Percentiles rank a stretch among this genome's conserved stretches.
phyloP scores from a whole-genome alignment of 75 land plant species.

The Azolla pinnata region DNA sequence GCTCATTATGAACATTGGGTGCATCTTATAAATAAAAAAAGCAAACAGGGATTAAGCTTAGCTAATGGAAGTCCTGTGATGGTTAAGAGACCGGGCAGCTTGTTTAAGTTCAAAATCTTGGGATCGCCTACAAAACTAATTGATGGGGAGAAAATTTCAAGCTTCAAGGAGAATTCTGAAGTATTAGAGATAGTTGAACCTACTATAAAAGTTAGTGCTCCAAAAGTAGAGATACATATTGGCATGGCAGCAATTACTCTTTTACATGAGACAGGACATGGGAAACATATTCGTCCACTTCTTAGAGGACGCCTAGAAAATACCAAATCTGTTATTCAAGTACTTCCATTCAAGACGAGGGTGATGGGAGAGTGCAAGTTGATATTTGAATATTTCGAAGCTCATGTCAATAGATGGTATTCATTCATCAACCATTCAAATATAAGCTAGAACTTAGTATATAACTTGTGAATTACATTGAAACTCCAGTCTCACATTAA shows the following conservation, averaged over 20 bases:
- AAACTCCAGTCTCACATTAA: too few species aligned
- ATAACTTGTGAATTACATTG: not conserved
- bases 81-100: conserved; percentile 71
- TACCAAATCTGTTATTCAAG: conserved; percentile 32
- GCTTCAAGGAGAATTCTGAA: not conserved
- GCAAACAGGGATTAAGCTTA: conserved; percentile 50
- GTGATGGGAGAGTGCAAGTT: conserved; percentile 41
- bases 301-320: conserved; percentile 32
- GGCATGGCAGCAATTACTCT: conserved; percentile 43
- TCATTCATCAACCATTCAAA: not conserved
- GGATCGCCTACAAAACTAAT: conserved; percentile 1
- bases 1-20: conserved; percentile 21
- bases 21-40: conserved; percentile 65
- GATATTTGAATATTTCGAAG: conserved; percentile 44
- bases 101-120: conserved; percentile 57
- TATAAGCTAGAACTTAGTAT: not conserved
- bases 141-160: not conserved
- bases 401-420: conserved; percentile 53
- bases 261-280: conserved; percentile 54
- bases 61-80: conserved; percentile 54
- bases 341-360: conserved; percentile 42
- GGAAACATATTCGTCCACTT: conserved; percentile 56
- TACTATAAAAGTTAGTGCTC: conserved; percentile 11
- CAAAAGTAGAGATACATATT: conserved; percentile 38
- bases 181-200: not conserved